These are phyloP conservation scores for Vinca minor DNA, from an alignment of 257 asterid species.

Conservation along the genomic window DNA sequence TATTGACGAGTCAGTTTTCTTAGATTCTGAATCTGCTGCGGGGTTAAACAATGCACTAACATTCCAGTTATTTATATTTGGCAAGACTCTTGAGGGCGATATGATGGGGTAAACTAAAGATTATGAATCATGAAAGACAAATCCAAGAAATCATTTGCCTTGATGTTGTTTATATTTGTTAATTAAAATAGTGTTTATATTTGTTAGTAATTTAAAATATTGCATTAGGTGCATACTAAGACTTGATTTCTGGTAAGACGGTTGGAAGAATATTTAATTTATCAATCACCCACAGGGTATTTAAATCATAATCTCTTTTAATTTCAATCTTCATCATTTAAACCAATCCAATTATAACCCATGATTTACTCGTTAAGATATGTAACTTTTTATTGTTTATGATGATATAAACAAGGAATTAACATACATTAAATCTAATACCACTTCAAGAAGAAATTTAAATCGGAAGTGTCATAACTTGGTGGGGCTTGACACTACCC, in stretches of 20 bases:
- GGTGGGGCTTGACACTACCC: too few relatives aligned
- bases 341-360: neutral
- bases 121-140: too few relatives aligned
- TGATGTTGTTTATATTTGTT: neutral
- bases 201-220: neutral
- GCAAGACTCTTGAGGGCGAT: too few relatives aligned
- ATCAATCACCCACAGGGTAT: neutral
- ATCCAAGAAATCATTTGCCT: neutral
- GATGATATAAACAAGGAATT: neutral
- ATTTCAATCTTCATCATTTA: neutral
- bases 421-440: too few relatives aligned
- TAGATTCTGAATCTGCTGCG: too few relatives aligned
- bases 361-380: neutral
- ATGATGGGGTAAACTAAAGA: too few relatives aligned
- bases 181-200: neutral
- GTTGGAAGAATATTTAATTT: constrained; percentile 6
- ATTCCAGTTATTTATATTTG: constrained; percentile 15
- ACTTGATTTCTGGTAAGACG: constrained; percentile 9
- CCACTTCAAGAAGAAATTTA: too few relatives aligned
- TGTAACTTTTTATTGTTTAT: neutral
- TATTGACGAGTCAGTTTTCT: too few relatives aligned
- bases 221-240: neutral
- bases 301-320: neutral
- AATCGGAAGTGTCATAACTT: too few relatives aligned
- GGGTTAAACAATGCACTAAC: constrained; percentile 5